These are phyloP conservation scores for Beta vulgaris DNA, from an alignment of 148 eudicot species.

Conservation along the genomic window DNA sequence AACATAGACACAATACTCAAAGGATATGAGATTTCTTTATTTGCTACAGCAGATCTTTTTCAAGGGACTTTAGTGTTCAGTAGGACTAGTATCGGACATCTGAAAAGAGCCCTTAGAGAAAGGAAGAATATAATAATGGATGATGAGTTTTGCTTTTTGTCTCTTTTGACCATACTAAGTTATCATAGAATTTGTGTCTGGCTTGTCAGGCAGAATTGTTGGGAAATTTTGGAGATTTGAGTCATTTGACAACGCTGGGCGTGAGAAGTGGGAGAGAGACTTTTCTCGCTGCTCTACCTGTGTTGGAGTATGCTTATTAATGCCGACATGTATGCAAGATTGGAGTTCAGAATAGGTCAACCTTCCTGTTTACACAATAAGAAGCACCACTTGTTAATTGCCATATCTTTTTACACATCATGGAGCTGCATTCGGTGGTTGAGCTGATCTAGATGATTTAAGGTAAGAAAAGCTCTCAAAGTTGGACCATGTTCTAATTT, in stretches of 20 bases:
- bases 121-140: too few relatives aligned
- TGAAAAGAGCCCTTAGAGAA: too few relatives aligned
- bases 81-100: background rate
- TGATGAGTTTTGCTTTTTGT: too few relatives aligned
- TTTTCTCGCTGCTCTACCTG: background rate
- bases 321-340: background rate
- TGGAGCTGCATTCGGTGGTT: background rate
- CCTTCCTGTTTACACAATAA: background rate
- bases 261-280: constrained; percentile 8
- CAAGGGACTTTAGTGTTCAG: background rate
- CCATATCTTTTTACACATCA: background rate
- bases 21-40: background rate
- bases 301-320: background rate
- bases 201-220: background rate
- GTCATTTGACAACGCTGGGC: background rate
- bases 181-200: background rate
- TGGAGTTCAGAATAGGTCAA: background rate
- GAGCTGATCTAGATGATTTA: background rate
- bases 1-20: background rate
- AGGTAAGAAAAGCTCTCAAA: background rate
- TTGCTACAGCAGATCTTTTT: background rate
- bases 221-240: background rate
- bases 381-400: background rate
- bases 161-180: too few relatives aligned
- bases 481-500: background rate